These are phyloP conservation scores for Limonium bicolor DNA, from an alignment of 148 eudicot species.

Conservation along the genomic window DNA sequence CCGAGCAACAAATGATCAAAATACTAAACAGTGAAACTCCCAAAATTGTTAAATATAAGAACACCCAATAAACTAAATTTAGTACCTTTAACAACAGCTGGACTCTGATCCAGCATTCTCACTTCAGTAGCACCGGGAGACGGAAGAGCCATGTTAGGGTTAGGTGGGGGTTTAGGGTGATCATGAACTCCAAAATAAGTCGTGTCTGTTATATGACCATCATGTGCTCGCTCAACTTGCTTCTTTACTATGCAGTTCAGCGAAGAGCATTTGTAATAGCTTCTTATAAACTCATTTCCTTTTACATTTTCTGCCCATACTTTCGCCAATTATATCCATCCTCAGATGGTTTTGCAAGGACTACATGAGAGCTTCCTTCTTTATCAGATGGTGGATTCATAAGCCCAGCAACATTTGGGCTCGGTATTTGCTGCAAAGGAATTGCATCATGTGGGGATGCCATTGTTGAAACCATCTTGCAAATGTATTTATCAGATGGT, in stretches of 20 bases:
- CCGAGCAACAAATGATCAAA: conserved; percentile 3
- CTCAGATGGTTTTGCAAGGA: conserved; percentile 51
- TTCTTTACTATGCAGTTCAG: conserved; percentile 63
- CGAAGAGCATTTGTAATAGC: conserved; percentile 90
- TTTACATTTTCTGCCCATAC: conserved; percentile 90
- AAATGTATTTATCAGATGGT: too few relatives aligned
- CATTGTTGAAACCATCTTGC: too few relatives aligned
- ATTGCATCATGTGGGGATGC: too few relatives aligned
- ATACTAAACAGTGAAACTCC: background rate
- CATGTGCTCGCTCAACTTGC: conserved; percentile 72
- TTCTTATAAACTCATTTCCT: conserved; percentile 66
- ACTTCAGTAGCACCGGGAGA: conserved; percentile 24
- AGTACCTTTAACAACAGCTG: conserved; percentile 38
- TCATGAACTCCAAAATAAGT: conserved; percentile 64
- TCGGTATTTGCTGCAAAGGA: too few relatives aligned
- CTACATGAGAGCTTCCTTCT: conserved; percentile 23
- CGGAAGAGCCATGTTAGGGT: conserved; percentile 19
- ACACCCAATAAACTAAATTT: background rate
- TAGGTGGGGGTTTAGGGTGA: conserved; percentile 59
- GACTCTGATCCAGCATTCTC: conserved; percentile 18
- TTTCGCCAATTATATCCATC: conserved; percentile 98
- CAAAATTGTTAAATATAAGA: conserved; percentile 3
- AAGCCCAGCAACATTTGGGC: too few relatives aligned
- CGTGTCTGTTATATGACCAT: conserved; percentile 56
- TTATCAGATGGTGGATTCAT: conserved; percentile 19